Evolutionary conservation across 2,329 filamentous ascomycete species (phyloP).

Genomic region (Monosporascus sp.): DNA sequence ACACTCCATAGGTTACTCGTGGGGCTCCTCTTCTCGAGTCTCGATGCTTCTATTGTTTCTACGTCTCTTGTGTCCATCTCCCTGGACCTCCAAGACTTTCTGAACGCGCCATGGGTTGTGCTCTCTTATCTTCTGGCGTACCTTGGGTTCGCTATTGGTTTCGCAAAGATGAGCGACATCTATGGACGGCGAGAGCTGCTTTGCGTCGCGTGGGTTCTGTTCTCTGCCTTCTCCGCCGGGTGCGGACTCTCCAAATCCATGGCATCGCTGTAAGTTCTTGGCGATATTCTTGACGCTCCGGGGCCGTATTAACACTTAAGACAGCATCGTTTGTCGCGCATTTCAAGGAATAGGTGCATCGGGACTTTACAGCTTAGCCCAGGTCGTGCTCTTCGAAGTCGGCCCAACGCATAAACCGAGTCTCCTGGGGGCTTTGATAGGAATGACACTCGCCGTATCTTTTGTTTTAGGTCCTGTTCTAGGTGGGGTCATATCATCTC

Average conservation of each 20-base stretch:
- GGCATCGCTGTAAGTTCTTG: constrained; percentile 41
- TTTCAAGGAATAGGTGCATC: constrained; percentile 58
- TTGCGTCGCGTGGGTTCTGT: constrained; percentile 47
- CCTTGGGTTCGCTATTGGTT: constrained; percentile 52
- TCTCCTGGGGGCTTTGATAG: constrained; percentile 50
- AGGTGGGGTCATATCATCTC: constrained; percentile 50
- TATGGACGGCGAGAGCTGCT: constrained; percentile 50
- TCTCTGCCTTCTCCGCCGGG: constrained; percentile 50
- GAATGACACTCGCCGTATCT: constrained; percentile 50
- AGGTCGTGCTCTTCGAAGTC: constrained; percentile 53
- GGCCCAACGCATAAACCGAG: constrained; percentile 48
- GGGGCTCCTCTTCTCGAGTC: constrained; percentile 51
- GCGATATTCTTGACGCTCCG: not conserved
- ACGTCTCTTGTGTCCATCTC: constrained; percentile 55
- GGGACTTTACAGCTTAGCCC: constrained; percentile 55
- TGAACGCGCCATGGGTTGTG: constrained; percentile 50
- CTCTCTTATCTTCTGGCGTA: constrained; percentile 53
- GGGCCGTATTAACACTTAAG: constrained; percentile 6
- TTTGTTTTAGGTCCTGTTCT: constrained; percentile 55
- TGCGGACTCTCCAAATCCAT: constrained; percentile 47
- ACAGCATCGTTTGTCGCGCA: constrained; percentile 52
- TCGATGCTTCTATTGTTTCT: constrained; percentile 54
- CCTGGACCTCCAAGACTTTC: constrained; percentile 44
- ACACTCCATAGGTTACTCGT: constrained; percentile 37
- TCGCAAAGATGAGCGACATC: constrained; percentile 55